These are phyloP conservation scores for Fusarium continuum DNA, from an alignment of 2,329 filamentous ascomycete species.

Conservation along the genomic window DNA sequence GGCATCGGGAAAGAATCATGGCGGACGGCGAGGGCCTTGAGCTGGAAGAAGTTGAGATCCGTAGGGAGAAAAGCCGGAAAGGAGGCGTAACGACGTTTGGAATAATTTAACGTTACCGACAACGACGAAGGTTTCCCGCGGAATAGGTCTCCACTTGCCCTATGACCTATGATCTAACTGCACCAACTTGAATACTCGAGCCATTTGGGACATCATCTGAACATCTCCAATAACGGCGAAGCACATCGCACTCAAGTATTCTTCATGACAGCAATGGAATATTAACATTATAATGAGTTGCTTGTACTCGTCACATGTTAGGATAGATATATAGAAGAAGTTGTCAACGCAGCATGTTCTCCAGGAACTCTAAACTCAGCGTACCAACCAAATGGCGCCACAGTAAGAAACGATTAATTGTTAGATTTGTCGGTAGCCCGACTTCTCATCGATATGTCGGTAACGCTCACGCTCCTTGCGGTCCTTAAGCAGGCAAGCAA, in stretches of 20 bases:
- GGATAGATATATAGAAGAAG: conserved; percentile 15
- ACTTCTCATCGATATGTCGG: conserved; percentile 84
- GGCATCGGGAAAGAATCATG: conserved; percentile 79
- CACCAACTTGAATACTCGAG: conserved; percentile 3
- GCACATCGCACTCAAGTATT: not conserved
- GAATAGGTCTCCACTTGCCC: not conserved
- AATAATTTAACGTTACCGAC: conserved; percentile 25
- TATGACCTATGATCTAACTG: not conserved
- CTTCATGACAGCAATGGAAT: conserved; percentile 12
- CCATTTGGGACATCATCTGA: not conserved
- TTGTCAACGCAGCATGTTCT: conserved; percentile 5
- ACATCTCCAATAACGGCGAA: not conserved
- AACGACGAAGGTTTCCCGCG: conserved; percentile 10
- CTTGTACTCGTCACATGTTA: conserved; percentile 23
- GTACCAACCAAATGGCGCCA: conserved; percentile 16
- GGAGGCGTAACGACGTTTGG: conserved; percentile 44
- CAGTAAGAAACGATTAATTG: not conserved
- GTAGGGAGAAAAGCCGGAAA: conserved; percentile 37
- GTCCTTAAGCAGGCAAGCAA: conserved; percentile 81
- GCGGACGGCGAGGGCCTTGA: conserved; percentile 46
- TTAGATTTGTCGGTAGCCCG: conserved; percentile 61
- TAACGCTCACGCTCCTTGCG: conserved; percentile 83
- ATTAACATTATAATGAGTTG: conserved; percentile 26
- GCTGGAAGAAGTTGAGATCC: conserved; percentile 51
- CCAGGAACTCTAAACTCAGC: not conserved